A percentile compares a stretch with the other conserved stretches of the same genome.
Evolutionary conservation across 1,284 basidiomycete genomes (phyloP).

Genomic region (Rhizoctonia solani): DNA sequence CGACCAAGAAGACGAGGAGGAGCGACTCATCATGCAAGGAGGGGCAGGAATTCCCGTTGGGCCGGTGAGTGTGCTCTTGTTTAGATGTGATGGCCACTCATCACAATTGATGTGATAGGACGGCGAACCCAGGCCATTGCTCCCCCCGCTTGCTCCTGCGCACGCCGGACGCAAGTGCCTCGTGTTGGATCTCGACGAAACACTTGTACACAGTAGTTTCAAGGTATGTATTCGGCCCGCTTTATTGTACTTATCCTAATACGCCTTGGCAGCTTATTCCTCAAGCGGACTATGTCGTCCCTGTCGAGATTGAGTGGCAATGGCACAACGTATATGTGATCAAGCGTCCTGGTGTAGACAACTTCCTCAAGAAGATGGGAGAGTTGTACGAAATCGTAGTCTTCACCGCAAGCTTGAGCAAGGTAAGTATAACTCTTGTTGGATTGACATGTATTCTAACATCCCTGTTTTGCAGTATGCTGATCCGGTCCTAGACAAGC

Average conservation of each 20-base stretch:
- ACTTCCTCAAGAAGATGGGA: constrained; percentile 96
- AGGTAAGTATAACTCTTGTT: constrained; percentile 56
- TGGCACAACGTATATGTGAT: constrained; percentile 99
- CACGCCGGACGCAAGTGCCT: constrained; percentile 88
- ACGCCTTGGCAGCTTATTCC: constrained; percentile 84
- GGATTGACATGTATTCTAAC: not conserved
- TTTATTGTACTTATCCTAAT: constrained; percentile 6
- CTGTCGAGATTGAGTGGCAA: constrained; percentile 97
- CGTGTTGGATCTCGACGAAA: constrained; percentile 95
- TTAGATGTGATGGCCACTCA: constrained; percentile 10
- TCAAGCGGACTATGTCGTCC: constrained; percentile 96
- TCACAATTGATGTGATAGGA: constrained; percentile 55
- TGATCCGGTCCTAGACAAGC: constrained; percentile 96
- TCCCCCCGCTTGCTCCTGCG: constrained; percentile 73
- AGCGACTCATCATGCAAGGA: constrained; percentile 75
- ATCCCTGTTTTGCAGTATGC: constrained; percentile 69
- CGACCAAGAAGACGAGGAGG: constrained; percentile 75
- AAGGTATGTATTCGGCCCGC: constrained; percentile 58
- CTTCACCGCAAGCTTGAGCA: constrained; percentile 96
- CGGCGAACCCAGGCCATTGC: constrained; percentile 79
- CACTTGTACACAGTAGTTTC: constrained; percentile 91
- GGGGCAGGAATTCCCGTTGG: constrained; percentile 83
- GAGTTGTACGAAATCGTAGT: constrained; percentile 98
- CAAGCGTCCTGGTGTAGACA: constrained; percentile 97
- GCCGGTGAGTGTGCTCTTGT: constrained; percentile 56